phyloP scores from a whole-genome alignment of 2,329 filamentous ascomycete species.

The Epichloe sibirici region DNA sequence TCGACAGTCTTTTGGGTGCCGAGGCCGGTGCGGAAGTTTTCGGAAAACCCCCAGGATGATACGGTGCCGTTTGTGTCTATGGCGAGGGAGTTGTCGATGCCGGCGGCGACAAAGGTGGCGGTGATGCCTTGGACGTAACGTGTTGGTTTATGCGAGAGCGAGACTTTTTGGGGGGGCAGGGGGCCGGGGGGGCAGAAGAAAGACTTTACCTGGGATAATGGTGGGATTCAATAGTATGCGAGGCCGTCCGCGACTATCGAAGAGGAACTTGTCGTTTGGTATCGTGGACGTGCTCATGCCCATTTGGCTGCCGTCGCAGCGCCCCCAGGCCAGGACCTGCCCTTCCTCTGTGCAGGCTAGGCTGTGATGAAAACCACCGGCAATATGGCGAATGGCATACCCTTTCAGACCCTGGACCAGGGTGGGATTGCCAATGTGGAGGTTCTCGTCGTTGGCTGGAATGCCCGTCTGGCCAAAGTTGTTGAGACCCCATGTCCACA shows the following conservation, averaged over 20 bases:
- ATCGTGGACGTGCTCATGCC: conserved; percentile 6
- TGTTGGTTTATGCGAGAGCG: background rate
- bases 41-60: conserved; percentile 62
- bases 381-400: conserved; percentile 43
- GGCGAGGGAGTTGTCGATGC: conserved; percentile 55
- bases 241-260: conserved; percentile 3
- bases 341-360: conserved; percentile 33
- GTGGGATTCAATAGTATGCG: conserved; percentile 14
- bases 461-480: conserved; percentile 59
- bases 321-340: conserved; percentile 32
- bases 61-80: conserved; percentile 53
- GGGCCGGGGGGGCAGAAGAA: background rate
- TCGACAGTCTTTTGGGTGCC: conserved; percentile 30
- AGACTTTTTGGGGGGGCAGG: background rate
- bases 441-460: conserved; percentile 36
- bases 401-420: conserved; percentile 37
- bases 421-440: conserved; percentile 23
- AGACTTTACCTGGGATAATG: conserved; percentile 12
- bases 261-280: conserved; percentile 3
- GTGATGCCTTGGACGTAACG: conserved; percentile 2
- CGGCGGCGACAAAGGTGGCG: conserved; percentile 36
- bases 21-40: conserved; percentile 59
- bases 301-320: conserved; percentile 27
- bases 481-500: conserved; percentile 61
- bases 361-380: conserved; percentile 25